These are phyloP conservation scores for Cercophora samala DNA, from an alignment of 495 filamentous ascomycete species.

Conservation along the genomic window DNA sequence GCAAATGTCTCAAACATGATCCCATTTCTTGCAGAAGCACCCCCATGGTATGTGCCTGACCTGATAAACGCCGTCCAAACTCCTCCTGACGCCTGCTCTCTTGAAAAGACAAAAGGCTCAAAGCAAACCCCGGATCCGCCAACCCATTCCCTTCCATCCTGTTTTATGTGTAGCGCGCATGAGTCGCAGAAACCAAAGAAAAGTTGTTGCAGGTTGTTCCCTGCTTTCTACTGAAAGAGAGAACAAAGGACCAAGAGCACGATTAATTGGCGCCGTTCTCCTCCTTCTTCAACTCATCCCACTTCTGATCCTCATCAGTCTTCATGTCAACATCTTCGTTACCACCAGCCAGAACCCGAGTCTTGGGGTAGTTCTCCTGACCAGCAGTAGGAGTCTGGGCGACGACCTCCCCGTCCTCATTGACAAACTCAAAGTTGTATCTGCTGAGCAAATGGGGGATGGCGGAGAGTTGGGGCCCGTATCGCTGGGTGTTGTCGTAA, in stretches of 20 bases:
- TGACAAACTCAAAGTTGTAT: slow-evolving; percentile 98
- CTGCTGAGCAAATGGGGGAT: slow-evolving; percentile 91
- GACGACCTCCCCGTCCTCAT: slow-evolving; percentile 85
- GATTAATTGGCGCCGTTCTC: slow-evolving; percentile 31
- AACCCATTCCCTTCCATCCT: not conserved
- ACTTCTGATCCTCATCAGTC: slow-evolving; percentile 18
- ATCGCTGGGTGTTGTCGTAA: slow-evolving; percentile 93
- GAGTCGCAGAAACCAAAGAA: not conserved
- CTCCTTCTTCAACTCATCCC: slow-evolving; percentile 9
- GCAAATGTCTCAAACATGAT: not conserved
- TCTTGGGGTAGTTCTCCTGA: slow-evolving; percentile 49
- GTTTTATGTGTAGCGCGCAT: not conserved
- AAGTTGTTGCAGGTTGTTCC: not conserved
- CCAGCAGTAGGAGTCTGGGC: slow-evolving; percentile 72
- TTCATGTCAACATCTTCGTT: slow-evolving; percentile 56
- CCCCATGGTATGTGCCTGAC: not conserved
- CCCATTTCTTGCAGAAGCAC: no score
- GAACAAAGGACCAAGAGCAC: not conserved
- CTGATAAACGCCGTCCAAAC: not conserved
- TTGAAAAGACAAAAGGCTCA: not conserved
- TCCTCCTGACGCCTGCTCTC: not conserved
- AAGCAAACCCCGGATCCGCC: not conserved
- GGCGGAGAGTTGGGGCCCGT: slow-evolving; percentile 92
- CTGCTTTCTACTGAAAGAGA: not conserved
- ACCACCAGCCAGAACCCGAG: slow-evolving; percentile 74